Evolutionary conservation across 2,329 filamentous ascomycete species (phyloP), one percentile per base, ranked within the genome.

Genomic region (Microcyclospora tardicrescens): DNA sequence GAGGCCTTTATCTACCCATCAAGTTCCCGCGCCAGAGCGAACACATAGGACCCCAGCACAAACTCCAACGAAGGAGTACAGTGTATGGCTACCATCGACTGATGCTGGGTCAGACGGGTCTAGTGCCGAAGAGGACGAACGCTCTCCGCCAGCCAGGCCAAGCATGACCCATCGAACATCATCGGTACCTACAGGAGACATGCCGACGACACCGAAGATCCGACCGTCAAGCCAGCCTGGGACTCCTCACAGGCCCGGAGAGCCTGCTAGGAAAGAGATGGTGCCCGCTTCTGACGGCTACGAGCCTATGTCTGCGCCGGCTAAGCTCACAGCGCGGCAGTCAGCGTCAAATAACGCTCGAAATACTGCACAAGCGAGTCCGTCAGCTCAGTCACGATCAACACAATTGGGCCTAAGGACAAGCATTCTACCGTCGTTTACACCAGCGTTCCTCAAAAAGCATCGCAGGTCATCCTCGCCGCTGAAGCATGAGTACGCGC

Each of bases 401-500:
- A 39, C 44, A 10, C 51, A 50, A 2, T 33, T 55, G 15, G 54
- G 53, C 12, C 35, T 54, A 30, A 49, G 47, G 27, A 40, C 50
- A 15, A 44, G 47, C 33, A 44, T 53, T 15, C 38, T 60, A 2
- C 53, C 55, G 2, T 54, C 57, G 3, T 50, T 60, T 38, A 60
- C 58, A 11, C 57, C 58, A 6, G 54, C 51, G 3, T 61, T 60
- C 44, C 34, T 61, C 32, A 57, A 53, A 46, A 46, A 69, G 59
- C 59, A 80, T 54, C 76, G 87, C 33, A 77, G 86, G 13, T 81
- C 78, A 1, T 96, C 91, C 0, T 98, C 91, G 1, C 91, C 91
- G 0, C 68, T 98, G 36, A 98, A 98, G 64, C 89, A 96, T 56
- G 89, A 98, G 62, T 98, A 95, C 53, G 80, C 87, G 45, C 89